Evolutionary conservation across 140 eudicot genomes (phyloP), one percentile per base, ranked within the genome.

Genomic region (Senecio squalidus): DNA sequence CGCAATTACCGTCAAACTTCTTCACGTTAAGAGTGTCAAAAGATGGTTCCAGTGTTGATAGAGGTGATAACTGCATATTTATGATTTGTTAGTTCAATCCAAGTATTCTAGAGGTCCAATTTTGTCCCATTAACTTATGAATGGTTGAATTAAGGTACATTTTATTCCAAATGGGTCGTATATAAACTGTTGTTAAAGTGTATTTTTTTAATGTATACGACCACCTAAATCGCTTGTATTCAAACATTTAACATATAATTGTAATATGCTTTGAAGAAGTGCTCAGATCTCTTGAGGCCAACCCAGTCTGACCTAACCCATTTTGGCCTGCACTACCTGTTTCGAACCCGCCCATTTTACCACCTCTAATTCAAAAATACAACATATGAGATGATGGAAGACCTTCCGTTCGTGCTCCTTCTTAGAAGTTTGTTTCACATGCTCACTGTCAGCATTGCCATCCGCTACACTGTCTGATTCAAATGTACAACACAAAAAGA

Each of bases 11-110:
- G 55, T 90, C 97, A 63, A 80, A 80, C 33, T 80, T 85, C 90
- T 85, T 90, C 46, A 80, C 80, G 64, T 90, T 85, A 56, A 90
- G 69, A 13, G 89, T 64, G n/a, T 88, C 95, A 66, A 83, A 85
- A 36, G 97, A 90, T 54, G 95, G 58, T 70, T 90, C 97, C 74
- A 90, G 64, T 43, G 97, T 90, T 62, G 90, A 73, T 28, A 79
- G 76, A 33, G 97, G 97, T 61, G 95, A 84, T 51, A 78, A 39
- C 95, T 90, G 88, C 80, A 78, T 20, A 60, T 20, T 9, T 40
- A 51, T 60, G 34, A 52, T 51, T 23, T 36, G 29, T 29, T 41
- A 30, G 74, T 59, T 39, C 11, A 54, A 53, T 47, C 15, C 34
- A 18, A 4, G 62, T 52, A 51, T 21, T 24, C 6, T 39, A 48